A percentile compares a stretch with the other conserved stretches of the same genome.
phyloP scores from a whole-genome alignment of 1,139 yeast species.

The Saccharomyces pastorianus region DNA sequence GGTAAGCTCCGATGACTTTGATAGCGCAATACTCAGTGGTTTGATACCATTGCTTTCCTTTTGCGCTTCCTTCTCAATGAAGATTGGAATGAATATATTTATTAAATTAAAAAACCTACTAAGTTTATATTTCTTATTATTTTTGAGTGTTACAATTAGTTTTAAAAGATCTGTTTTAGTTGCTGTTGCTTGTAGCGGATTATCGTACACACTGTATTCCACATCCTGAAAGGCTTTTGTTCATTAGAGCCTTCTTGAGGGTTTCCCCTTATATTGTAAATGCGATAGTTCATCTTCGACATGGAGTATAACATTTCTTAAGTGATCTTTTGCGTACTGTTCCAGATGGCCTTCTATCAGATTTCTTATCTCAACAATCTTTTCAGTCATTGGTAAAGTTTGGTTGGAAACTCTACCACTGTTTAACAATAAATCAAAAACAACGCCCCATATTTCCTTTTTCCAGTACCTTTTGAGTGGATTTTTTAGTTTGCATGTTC shows the following conservation, averaged over 20 bases:
- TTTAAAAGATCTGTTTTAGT: neutral
- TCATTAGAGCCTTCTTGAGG: neutral
- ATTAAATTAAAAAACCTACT: neutral
- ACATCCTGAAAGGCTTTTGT: neutral
- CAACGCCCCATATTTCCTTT: conserved; percentile 56
- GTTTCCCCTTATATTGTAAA: neutral
- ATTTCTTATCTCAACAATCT: conserved; percentile 35
- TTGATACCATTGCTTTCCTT: no score
- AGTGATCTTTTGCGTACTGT: conserved; percentile 17
- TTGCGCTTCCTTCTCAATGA: neutral
- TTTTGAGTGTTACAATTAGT: neutral
- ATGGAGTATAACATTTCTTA: conserved; percentile 18
- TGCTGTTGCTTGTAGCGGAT: neutral
- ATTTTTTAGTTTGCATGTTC: conserved; percentile 35
- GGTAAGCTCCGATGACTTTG: no score
- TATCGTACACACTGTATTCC: neutral
- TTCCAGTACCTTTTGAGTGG: conserved; percentile 75
- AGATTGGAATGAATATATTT: neutral
- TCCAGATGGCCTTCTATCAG: conserved; percentile 42
- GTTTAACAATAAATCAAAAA: conserved; percentile 60
- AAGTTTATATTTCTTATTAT: neutral
- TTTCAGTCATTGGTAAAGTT: conserved; percentile 37
- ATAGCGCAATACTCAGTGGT: no score
- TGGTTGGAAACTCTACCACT: conserved; percentile 34
- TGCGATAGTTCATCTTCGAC: conserved; percentile 21